Percentiles rank a stretch among this genome's conserved stretches.
Conservation (phyloP, 441 rosid species). For the Aleurites moluccanus region DNA sequence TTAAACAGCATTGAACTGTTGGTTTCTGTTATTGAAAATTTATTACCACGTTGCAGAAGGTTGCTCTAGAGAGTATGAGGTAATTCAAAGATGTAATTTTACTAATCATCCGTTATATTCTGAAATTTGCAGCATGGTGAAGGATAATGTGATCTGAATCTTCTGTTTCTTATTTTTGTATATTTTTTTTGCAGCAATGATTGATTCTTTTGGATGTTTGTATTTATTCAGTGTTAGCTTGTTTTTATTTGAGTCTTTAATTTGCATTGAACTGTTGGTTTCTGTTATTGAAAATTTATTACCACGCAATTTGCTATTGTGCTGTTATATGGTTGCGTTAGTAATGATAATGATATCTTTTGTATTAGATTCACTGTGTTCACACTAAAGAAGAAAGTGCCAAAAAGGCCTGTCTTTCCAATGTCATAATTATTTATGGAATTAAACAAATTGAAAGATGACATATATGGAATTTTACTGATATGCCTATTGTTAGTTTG, state of each 20-base stretch:
- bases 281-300: not conserved
- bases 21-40: too few relatives aligned
- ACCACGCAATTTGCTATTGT: not conserved
- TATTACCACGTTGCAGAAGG: slow-evolving; percentile 88
- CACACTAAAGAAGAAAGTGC: not conserved
- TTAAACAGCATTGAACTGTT: too few relatives aligned
- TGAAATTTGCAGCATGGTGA: too few relatives aligned
- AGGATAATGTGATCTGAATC: too few relatives aligned
- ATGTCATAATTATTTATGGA: not conserved
- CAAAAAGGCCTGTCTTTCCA: not conserved
- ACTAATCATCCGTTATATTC: too few relatives aligned
- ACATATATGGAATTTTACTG: not conserved
- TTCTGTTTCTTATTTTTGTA: too few relatives aligned
- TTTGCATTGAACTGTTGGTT: too few relatives aligned
- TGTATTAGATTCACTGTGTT: not conserved
- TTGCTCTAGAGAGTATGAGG: slow-evolving; percentile 95
- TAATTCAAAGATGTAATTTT: slow-evolving; percentile 22
- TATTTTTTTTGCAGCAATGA: too few relatives aligned
- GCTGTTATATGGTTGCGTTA: not conserved
- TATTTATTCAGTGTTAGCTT: too few relatives aligned
- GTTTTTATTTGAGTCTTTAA: not conserved
- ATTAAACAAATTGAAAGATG: not conserved
- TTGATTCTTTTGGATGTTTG: too few relatives aligned
- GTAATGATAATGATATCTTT: not conserved
- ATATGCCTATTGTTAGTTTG: not conserved